These are phyloP conservation scores for Leccinum uliginosum DNA, from an alignment of 768 basidiomycete genomes.

Conservation along the genomic window DNA sequence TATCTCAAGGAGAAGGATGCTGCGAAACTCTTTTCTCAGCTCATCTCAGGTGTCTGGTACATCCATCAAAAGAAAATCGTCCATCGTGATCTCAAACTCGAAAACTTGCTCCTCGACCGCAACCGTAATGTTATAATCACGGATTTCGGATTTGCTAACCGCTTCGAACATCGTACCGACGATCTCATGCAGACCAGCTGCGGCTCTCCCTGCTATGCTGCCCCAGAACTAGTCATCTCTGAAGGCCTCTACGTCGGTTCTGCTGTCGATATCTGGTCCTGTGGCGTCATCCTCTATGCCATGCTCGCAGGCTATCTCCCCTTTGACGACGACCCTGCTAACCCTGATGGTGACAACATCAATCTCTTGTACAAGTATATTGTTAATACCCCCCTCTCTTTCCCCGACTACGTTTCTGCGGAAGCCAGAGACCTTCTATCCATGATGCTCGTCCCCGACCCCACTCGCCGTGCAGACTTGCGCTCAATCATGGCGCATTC, in stretches of 20 bases:
- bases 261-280: conserved; percentile 97
- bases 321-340: conserved; percentile 97
- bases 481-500: conserved; percentile 79
- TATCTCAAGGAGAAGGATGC: conserved; percentile 95
- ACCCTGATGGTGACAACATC: conserved; percentile 99
- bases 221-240: conserved; percentile 95
- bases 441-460: conserved; percentile 95
- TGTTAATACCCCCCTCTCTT: conserved; percentile 92
- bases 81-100: conserved; percentile 97
- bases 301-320: conserved; percentile 98
- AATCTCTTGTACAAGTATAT: conserved; percentile 98
- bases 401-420: conserved; percentile 90
- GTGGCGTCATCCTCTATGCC: conserved; percentile 93
- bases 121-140: conserved; percentile 99
- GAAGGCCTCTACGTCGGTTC: conserved; percentile 97
- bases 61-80: conserved; percentile 99
- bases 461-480: conserved; percentile 71
- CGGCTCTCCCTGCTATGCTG: conserved; percentile 96
- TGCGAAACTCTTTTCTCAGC: conserved; percentile 92
- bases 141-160: conserved; percentile 98
- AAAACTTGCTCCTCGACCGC: conserved; percentile 95
- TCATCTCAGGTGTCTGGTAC: conserved; percentile 98
- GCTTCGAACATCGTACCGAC: conserved; percentile 87
- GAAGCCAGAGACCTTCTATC: conserved; percentile 80
- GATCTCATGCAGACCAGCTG: conserved; percentile 99